Evolutionary conservation across 495 filamentous ascomycete species (phyloP), one percentile per base, ranked within the genome.

Genomic region (Glarea lozoyensis): DNA sequence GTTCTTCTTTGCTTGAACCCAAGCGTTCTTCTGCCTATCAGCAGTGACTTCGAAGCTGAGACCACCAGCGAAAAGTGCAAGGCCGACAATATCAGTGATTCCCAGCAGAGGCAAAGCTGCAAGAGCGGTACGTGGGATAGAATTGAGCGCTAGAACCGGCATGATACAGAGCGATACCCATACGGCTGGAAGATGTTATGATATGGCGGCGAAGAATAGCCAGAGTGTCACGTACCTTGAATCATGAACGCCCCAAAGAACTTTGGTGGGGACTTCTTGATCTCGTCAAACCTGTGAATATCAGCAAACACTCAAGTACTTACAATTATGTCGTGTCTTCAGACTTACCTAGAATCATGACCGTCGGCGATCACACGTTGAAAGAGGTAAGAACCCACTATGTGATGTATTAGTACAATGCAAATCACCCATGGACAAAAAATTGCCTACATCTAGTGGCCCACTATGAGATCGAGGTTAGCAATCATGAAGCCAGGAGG

Each of bases 81-180:
- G 37, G 11, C 78, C 77, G 15, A 76, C n/a, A 16, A 75, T 46
- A 42, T 82, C 76, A 1, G 66, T 66, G 0, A 64, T 15, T 3
- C 56, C 55, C 19, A 73, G n/a, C 4, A 55, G 40, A 2, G 59
- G 58, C 2, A 67, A 59, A 0, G 66, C 57, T 0, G 73, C 55
- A 36, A 69, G 62, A 9, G 64, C 59, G 3, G 64, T 52, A 3
- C 63, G 58, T 0, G 78, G 78, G n/a, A 79, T 60, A 17, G 72
- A 56, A 55, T 82, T 84, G 22, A 79, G 39, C 9, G 70, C 63
- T 1, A 82, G 54, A 5, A 81, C 65, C 2, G 81, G 81, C 55
- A 82, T 62, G 10, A 78, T 61, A 53, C 70, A 75, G 9, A 81
- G 62, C 25, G 74, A 73, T 1, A 81, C 71, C 79, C 76, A 82